Base-by-base conservation (phyloP, 768 basidiomycete species). In the Podaxis sp. region DNA sequence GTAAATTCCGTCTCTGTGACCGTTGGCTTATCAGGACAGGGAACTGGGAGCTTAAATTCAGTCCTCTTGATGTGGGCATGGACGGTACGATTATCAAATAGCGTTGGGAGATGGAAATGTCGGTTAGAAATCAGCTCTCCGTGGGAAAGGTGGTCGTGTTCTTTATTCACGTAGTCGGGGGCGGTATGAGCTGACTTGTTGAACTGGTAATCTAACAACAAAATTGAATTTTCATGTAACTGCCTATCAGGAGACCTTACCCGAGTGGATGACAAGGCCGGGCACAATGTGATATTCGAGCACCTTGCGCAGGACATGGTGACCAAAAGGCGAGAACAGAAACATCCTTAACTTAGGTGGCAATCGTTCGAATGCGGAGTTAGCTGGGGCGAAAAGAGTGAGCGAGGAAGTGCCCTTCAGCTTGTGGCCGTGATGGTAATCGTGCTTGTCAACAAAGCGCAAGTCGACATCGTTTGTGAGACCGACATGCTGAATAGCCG, bases 301-400 rank as follows among this genome's bases (percentile, higher is more conserved):
- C 20, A 89, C 62, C 71, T 87, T 87, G 65, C 75, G 79, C 56
- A 89, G 64, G 11, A 73, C 81, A 20, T 66, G 71, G 36, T 76
- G 74, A 6, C 87, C 87, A 59, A 84, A 82, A 0, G 85, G 84
- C 3, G 86, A 87, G 72, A 88, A 87, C 56, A 88, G 74, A 78
- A 79, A 88, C 28, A 79, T 66, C 62, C 75, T 76, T 24, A 88
- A 78, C 56, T 78, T 80, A n/a, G 62, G 67, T 0, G 87, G 87
- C 15, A 88, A 77, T 15, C 67, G 69, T 28, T 76, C 64, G 65
- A 82, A 85, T 51, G 80, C 80, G 64, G 70, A 74, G 68, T 82
- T 89, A 64, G 73, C 83, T 49, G 77, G 88, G 12, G 77, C 87
- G 74, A 80, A 90, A 68, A 77, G 78, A 6, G 77, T 88, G 66